Percentiles rank a stretch among this genome's conserved stretches.
phyloP scores from a whole-genome alignment of 2,329 filamentous ascomycete species.

The Verticillium tricorpus region DNA sequence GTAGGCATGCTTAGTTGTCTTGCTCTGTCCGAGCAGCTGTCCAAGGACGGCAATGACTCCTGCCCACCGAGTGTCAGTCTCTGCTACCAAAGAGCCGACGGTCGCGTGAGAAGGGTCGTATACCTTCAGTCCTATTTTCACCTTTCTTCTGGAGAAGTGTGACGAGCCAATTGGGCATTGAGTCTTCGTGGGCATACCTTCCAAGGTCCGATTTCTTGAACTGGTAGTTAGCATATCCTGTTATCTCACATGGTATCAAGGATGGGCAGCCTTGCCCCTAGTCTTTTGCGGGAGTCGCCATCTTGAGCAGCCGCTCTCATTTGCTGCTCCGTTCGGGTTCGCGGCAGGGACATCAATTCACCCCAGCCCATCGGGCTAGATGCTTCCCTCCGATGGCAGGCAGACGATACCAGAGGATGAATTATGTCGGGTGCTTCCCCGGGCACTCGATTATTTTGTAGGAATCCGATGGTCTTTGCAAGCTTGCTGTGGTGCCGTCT shows the following conservation, averaged over 20 bases:
- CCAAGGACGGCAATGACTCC: conserved; percentile 59
- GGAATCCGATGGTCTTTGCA: neutral
- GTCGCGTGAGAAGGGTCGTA: neutral
- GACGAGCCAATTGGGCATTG: conserved; percentile 68
- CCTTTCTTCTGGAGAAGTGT: conserved; percentile 57
- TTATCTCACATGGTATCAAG: neutral
- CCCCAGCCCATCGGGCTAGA: neutral
- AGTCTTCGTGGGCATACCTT: conserved; percentile 65
- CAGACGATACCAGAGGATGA: neutral
- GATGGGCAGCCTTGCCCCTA: neutral
- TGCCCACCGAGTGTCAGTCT: conserved; percentile 7
- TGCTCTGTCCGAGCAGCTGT: conserved; percentile 61
- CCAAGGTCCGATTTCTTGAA: conserved; percentile 60
- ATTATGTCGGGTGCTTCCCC: neutral
- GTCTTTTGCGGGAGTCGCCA: neutral
- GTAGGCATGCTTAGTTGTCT: conserved; percentile 64
- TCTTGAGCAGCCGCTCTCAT: neutral
- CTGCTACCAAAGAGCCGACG: neutral
- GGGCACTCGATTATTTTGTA: neutral
- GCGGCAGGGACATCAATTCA: neutral
- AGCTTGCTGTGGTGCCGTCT: too few relatives aligned
- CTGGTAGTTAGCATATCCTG: neutral
- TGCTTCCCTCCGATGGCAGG: neutral
- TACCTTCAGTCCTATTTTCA: conserved; percentile 48
- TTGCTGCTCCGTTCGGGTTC: neutral